Evolutionary conservation across 2,329 filamentous ascomycete species (phyloP), one percentile per base, ranked within the genome.

Genomic region (Periconia sp.): DNA sequence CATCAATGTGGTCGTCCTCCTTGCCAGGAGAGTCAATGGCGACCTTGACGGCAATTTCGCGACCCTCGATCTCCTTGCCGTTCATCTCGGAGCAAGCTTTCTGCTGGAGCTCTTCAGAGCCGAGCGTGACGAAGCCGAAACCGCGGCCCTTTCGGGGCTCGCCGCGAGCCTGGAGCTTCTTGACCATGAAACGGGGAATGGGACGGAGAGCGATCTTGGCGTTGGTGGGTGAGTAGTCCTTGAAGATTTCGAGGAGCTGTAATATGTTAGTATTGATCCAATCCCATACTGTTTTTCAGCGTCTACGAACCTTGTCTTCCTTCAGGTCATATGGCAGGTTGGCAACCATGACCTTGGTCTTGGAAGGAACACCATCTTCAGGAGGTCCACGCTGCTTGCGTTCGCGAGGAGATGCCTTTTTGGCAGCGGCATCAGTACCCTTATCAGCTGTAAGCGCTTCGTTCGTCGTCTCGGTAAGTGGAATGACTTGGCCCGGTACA

Each of bases 281-380:
- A 17, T 17, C 11, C 5, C 29, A n/a, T 8, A 21, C 25, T 29
- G n/a, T n/a, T 19, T 24, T n/a, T 10, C 7, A 11, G n/a, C 31
- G 12, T 10, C 35, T 13, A 69, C 81, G 58, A 77, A 95, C 92
- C 85, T 92, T 95, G 68, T 97, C 92, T 80, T 99, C 94, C 65
- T 87, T 92, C 73, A 97, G 83, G 78, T 99, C 92, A 71, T 99
- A 99, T 39, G 94, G 94, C 53, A 99, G 85, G 81, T 99, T 99
- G 69, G 94, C 94, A 68, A 99, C 94, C 94, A 99, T 99, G 77
- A 99, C 66, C 88, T 99, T 99, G 76, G 89, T 97, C 87, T 96
- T 96, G 76, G 92, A 97, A 57, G 94, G 87, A 68, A 99, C 89
- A 61, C 94, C 94, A 72, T 99, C 92, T 74, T 95, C 92, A 48